phyloP scores from a whole-genome alignment of 208 protist genomes.

The Kentomonas sorsogonicus region DNA sequence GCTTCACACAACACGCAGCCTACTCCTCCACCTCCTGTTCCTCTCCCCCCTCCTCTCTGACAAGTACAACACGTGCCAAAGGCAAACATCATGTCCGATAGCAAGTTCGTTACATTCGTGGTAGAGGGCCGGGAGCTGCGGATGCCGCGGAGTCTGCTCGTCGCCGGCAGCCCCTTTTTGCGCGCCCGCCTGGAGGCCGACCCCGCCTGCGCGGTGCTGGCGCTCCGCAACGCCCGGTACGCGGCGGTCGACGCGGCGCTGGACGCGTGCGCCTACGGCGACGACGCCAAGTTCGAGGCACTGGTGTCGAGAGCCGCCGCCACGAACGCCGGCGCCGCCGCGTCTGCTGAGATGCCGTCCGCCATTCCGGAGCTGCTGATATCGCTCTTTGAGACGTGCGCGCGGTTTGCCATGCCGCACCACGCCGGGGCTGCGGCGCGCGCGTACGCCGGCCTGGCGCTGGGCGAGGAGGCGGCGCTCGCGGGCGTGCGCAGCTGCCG shows the following conservation, averaged over 20 bases:
- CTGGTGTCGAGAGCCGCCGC: conserved; percentile 13
- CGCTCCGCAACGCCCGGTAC: conserved; percentile 15
- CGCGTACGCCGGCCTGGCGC: not conserved
- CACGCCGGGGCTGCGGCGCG: conserved; percentile 13
- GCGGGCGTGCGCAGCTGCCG: conserved; percentile 15
- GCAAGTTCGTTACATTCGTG: too few species aligned
- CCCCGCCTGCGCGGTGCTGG: conserved; percentile 1
- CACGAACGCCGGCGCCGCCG: not conserved
- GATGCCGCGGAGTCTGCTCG: not conserved
- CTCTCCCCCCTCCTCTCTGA: not conserved
- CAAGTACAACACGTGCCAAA: not conserved
- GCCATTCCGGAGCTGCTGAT: conserved; percentile 12
- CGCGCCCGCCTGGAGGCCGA: conserved; percentile 1
- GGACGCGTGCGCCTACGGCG: conserved; percentile 12
- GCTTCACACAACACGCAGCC: conserved; percentile 9
- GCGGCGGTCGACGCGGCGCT: conserved; percentile 23
- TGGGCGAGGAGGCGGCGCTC: conserved; percentile 7
- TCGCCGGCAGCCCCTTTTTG: conserved; percentile 1
- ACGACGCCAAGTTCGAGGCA: conserved; percentile 19
- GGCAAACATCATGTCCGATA: too few species aligned
- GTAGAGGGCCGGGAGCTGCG: too few species aligned
- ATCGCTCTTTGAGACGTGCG: conserved; percentile 28
- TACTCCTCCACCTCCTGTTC: not conserved
- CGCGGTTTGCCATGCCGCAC: conserved; percentile 20
- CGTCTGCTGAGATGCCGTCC: not conserved